Evolutionary conservation across 164 flowering plant genomes (phyloP).

Genomic region (Cinnamomum chago): DNA sequence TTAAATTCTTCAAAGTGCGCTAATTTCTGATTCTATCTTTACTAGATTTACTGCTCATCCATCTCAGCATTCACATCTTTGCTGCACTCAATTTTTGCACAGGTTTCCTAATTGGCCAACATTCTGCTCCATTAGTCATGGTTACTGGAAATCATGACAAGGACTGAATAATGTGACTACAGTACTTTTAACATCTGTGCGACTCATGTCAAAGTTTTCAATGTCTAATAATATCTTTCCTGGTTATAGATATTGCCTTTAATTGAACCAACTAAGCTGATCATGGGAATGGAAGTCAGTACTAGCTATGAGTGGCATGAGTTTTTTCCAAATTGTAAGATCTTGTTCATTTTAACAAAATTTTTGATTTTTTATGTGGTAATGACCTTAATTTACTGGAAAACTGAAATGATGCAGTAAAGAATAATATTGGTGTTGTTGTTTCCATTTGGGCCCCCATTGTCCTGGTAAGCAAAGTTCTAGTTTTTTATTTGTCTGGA

Average conservation of each 20-base stretch:
- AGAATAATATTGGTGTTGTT: slow-evolving; percentile 68
- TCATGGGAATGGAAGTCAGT: slow-evolving; percentile 45
- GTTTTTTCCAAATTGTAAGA: slow-evolving; percentile 80
- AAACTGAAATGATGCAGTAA: slow-evolving; percentile 42
- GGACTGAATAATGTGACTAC: neutral
- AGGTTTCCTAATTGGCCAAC: no score
- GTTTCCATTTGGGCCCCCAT: slow-evolving; percentile 93
- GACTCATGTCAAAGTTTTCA: neutral
- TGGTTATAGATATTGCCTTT: slow-evolving; percentile 65
- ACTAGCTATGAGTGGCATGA: slow-evolving; percentile 85
- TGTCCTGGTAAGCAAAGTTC: slow-evolving; percentile 61
- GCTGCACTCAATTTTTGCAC: no score
- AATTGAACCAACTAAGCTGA: slow-evolving; percentile 68
- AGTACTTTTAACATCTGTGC: neutral
- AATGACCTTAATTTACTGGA: slow-evolving; percentile 12
- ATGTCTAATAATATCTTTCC: slow-evolving; percentile 1
- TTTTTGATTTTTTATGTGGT: neutral
- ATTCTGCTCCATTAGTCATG: no score
- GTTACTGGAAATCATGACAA: no score
- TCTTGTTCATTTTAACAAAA: neutral
- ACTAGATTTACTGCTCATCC: no score
- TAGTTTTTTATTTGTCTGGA: neutral
- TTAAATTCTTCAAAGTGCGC: no score
- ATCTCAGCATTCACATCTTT: no score
- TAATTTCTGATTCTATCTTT: no score